These are phyloP conservation scores for Borovskyia barvae DNA, from an alignment of 208 protist genomes.

Conservation along the genomic window DNA sequence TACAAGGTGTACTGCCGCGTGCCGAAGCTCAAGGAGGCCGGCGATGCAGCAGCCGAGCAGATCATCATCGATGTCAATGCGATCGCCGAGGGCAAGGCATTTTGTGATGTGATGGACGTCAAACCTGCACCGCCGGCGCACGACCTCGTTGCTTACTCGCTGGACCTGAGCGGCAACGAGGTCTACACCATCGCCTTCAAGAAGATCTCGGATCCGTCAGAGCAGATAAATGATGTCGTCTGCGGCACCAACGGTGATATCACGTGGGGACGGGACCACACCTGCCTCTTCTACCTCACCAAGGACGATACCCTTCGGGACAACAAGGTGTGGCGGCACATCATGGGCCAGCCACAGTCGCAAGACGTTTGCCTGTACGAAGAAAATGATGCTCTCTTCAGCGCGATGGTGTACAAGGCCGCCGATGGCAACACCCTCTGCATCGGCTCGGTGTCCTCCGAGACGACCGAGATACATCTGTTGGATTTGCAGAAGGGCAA, in stretches of 20 bases:
- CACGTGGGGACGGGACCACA: constrained; percentile 61
- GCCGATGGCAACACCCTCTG: constrained; percentile 64
- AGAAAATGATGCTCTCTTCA: constrained; percentile 77
- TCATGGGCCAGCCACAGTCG: constrained; percentile 68
- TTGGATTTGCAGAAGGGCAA: constrained; percentile 72
- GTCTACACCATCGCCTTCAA: constrained; percentile 82
- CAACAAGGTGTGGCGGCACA: constrained; percentile 86
- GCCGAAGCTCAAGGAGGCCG: constrained; percentile 37
- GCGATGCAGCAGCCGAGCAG: constrained; percentile 57
- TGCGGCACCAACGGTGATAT: constrained; percentile 73
- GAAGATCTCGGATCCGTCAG: constrained; percentile 9
- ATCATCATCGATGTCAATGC: constrained; percentile 83
- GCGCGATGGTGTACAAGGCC: constrained; percentile 49
- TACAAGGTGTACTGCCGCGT: constrained; percentile 90
- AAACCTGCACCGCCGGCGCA: constrained; percentile 55
- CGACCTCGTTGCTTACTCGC: constrained; percentile 73
- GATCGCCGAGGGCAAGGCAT: constrained; percentile 76
- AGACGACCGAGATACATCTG: constrained; percentile 79
- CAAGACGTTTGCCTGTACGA: constrained; percentile 79
- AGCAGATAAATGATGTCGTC: constrained; percentile 45
- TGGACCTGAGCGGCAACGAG: constrained; percentile 84
- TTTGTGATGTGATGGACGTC: constrained; percentile 69
- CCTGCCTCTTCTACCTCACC: constrained; percentile 81
- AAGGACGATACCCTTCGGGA: constrained; percentile 77
- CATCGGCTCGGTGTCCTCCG: constrained; percentile 57